Percentiles rank a stretch among this genome's conserved stretches.
These are phyloP conservation scores for Rugiboletus extremiorientalis DNA, from an alignment of 1,284 basidiomycete species.

Conservation along the genomic window DNA sequence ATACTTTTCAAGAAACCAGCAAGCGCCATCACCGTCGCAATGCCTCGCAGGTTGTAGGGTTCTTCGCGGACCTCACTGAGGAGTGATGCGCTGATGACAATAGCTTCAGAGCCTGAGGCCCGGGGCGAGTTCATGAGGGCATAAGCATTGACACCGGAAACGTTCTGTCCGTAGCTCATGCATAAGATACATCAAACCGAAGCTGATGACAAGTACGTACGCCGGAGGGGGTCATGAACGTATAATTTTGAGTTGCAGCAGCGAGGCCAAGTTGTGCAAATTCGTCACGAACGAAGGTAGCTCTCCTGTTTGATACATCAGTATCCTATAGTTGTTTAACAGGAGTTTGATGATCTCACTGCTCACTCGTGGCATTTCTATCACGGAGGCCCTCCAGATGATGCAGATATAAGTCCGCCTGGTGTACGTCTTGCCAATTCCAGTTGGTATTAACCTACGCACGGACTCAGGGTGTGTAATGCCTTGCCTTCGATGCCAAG, in stretches of 20 bases:
- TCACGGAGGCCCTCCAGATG: slow-evolving; percentile 65
- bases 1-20: slow-evolving; percentile 82
- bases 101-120: slow-evolving; percentile 86
- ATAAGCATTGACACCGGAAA: slow-evolving; percentile 77
- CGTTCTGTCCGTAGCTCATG: slow-evolving; percentile 33
- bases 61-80: slow-evolving; percentile 62
- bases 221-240: slow-evolving; percentile 47
- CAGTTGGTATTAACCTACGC: slow-evolving; percentile 84
- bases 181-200: slow-evolving; percentile 23
- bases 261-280: slow-evolving; percentile 72
- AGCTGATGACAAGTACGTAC: slow-evolving; percentile 36
- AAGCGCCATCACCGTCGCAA: slow-evolving; percentile 80
- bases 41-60: slow-evolving; percentile 81
- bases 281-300: slow-evolving; percentile 54
- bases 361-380: slow-evolving; percentile 61
- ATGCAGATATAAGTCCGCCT: slow-evolving; percentile 76
- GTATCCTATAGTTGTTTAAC: neutral
- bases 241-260: slow-evolving; percentile 67
- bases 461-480: neutral
- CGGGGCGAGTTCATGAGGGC: slow-evolving; percentile 83
- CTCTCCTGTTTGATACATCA: slow-evolving; percentile 50
- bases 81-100: slow-evolving; percentile 91
- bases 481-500: neutral
- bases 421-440: slow-evolving; percentile 85
- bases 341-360: slow-evolving; percentile 51